These are phyloP conservation scores for Pholiota microspora DNA, from an alignment of 768 basidiomycete species.

Conservation along the genomic window DNA sequence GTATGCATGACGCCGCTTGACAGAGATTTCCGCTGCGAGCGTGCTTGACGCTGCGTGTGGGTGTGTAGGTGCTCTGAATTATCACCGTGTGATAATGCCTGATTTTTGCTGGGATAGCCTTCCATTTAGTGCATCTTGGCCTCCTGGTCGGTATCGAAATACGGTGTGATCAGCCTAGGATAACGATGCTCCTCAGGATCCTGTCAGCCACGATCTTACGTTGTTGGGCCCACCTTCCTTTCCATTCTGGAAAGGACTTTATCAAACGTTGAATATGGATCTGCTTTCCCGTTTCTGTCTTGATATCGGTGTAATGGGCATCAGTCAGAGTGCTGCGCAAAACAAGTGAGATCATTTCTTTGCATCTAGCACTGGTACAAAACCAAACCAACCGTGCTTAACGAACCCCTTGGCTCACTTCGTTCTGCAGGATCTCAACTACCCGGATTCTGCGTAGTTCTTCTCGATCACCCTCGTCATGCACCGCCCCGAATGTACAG, in stretches of 20 bases:
- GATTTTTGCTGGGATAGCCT: conserved; percentile 1
- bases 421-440: conserved; percentile 10
- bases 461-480: conserved; percentile 7
- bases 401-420: conserved; percentile 4
- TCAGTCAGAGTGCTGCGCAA: conserved; percentile 15
- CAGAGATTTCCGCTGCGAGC: conserved; percentile 10
- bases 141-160: conserved; percentile 10
- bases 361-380: not conserved
- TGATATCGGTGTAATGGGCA: conserved; percentile 8
- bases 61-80: conserved; percentile 9
- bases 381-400: not conserved
- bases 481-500: conserved; percentile 7
- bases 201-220: conserved; percentile 14
- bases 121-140: conserved; percentile 8
- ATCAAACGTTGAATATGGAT: conserved; percentile 11
- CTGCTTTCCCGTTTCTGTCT: not conserved
- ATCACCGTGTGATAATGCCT: conserved; percentile 18
- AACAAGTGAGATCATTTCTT: conserved; percentile 8
- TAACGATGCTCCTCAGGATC: not conserved
- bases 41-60: conserved; percentile 4
- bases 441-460: conserved; percentile 7
- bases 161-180: not conserved
- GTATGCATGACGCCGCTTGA: conserved; percentile 10
- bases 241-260: conserved; percentile 1
- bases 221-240: conserved; percentile 2